These are phyloP conservation scores for Pichia scutulata DNA, from an alignment of 805 yeast species.

Conservation along the genomic window DNA sequence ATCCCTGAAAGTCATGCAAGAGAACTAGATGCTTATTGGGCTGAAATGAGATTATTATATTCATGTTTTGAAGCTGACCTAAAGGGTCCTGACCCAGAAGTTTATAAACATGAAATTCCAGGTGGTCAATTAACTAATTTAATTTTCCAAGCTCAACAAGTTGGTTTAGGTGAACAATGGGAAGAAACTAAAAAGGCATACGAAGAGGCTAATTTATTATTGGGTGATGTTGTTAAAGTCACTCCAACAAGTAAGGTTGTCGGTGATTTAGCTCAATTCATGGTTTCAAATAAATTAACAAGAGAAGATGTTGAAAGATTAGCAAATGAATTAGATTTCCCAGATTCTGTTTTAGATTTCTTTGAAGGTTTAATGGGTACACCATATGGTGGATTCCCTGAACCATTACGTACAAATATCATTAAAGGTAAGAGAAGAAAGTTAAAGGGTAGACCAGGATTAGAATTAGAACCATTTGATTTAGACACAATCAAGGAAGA, in stretches of 20 bases:
- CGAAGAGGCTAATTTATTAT: constrained; percentile 78
- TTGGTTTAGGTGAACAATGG: constrained; percentile 97
- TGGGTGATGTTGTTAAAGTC: constrained; percentile 97
- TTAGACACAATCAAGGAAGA: constrained; percentile 65
- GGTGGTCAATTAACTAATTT: constrained; percentile 99
- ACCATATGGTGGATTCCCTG: constrained; percentile 99
- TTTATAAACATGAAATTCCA: constrained; percentile 96
- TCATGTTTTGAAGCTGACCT: constrained; percentile 97
- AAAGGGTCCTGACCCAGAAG: constrained; percentile 99
- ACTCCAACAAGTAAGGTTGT: constrained; percentile 99
- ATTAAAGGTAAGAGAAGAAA: constrained; percentile 89
- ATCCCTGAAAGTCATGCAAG: constrained; percentile 61
- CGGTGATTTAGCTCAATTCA: constrained; percentile 98
- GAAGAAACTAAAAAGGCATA: constrained; percentile 91
- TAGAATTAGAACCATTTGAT: constrained; percentile 79
- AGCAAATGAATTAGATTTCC: constrained; percentile 93
- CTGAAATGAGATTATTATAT: constrained; percentile 93
- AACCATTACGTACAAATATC: constrained; percentile 89
- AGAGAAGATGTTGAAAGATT: constrained; percentile 80
- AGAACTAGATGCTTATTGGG: constrained; percentile 93
- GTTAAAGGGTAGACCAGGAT: constrained; percentile 86
- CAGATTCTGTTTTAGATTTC: constrained; percentile 95
- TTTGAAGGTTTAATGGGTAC: constrained; percentile 99
- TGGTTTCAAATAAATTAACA: constrained; percentile 90
- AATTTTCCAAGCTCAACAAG: constrained; percentile 98